phyloP scores from a whole-genome alignment of 2,329 filamentous ascomycete genomes.

The Aspergillus bombycis region DNA sequence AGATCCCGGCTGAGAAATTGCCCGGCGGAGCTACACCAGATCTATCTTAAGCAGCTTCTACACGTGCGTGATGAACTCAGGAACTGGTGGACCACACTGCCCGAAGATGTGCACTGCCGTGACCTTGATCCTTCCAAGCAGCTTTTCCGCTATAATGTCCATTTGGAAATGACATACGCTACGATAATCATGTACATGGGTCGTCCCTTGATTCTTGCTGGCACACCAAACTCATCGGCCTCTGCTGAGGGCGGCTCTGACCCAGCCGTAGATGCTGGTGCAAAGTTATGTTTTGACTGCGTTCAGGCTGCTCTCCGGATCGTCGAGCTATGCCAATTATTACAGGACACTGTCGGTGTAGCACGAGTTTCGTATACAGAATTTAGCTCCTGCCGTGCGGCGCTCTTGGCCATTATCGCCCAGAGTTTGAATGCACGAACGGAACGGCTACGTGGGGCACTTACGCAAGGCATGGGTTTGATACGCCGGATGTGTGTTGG shows the following conservation, averaged over 20 bases:
- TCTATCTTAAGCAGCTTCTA: constrained; percentile 33
- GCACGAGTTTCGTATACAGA: constrained; percentile 56
- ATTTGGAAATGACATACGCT: constrained; percentile 52
- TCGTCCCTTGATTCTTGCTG: constrained; percentile 50
- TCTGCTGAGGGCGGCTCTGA: neutral
- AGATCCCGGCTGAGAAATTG: constrained; percentile 27
- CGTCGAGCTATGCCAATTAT: constrained; percentile 49
- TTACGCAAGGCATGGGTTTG: constrained; percentile 49
- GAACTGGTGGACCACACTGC: constrained; percentile 36
- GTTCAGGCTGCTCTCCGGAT: constrained; percentile 51
- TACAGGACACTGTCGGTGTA: constrained; percentile 51
- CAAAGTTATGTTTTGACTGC: constrained; percentile 47
- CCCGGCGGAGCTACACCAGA: constrained; percentile 27
- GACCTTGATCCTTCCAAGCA: constrained; percentile 39
- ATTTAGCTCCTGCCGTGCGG: constrained; percentile 54
- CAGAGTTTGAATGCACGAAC: constrained; percentile 30
- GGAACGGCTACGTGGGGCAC: constrained; percentile 37
- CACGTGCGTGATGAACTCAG: constrained; percentile 29
- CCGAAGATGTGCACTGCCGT: constrained; percentile 30
- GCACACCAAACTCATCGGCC: constrained; percentile 7
- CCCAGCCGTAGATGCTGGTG: neutral
- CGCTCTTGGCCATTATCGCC: constrained; percentile 48
- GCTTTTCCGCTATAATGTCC: constrained; percentile 49
- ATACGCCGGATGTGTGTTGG: constrained; percentile 52
- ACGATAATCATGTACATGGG: constrained; percentile 54